Evolutionary conservation across 208 protist genomes (phyloP).

Genomic region (Tetramitus jugosus): DNA sequence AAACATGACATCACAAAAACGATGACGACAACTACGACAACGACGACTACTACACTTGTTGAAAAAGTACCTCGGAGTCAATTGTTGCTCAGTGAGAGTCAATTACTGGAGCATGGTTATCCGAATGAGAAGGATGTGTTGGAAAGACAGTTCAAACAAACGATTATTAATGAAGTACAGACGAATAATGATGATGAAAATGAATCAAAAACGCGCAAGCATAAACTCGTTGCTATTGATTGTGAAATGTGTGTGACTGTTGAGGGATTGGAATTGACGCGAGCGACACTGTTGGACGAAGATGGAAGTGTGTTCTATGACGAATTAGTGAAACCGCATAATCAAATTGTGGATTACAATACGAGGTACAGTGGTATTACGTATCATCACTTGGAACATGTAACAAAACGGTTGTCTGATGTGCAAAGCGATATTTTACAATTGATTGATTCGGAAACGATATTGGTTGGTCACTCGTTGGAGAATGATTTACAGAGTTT

Average conservation of each 20-base stretch:
- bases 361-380: constrained; percentile 79
- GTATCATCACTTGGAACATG: constrained; percentile 52
- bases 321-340: constrained; percentile 61
- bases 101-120: constrained; percentile 28
- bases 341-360: constrained; percentile 65
- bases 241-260: constrained; percentile 76
- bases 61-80: too few species aligned
- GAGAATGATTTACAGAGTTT: constrained; percentile 84
- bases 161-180: background rate
- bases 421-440: constrained; percentile 55
- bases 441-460: constrained; percentile 57
- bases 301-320: constrained; percentile 61
- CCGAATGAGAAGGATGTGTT: background rate
- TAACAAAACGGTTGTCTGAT: constrained; percentile 56
- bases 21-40: too few species aligned
- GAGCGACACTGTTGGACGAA: constrained; percentile 66
- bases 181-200: constrained; percentile 29
- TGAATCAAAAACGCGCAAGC: background rate
- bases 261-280: constrained; percentile 56
- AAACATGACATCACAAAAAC: too few species aligned
- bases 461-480: constrained; percentile 77
- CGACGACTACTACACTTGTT: too few species aligned
- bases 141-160: background rate
- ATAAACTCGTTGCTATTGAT: constrained; percentile 63
- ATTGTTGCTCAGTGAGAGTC: background rate